Conservation (phyloP, 139 green algal genomes). For the Coelastrella sp. region DNA sequence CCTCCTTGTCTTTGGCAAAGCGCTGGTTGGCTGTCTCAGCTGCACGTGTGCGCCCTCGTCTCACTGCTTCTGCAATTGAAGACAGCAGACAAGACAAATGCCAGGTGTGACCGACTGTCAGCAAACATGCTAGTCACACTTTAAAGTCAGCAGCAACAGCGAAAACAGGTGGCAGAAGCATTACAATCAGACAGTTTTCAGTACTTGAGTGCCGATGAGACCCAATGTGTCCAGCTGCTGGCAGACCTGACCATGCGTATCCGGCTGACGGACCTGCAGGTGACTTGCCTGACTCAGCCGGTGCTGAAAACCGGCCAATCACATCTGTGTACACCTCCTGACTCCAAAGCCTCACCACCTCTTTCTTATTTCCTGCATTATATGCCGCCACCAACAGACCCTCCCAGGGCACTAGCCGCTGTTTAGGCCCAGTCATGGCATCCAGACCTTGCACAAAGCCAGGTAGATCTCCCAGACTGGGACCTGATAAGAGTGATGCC, state of each 20-base stretch:
- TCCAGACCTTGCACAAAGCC: constrained; percentile 56
- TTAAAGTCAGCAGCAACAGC: not conserved
- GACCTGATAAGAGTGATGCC: constrained; percentile 37
- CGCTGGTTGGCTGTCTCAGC: not conserved
- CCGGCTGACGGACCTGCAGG: not conserved
- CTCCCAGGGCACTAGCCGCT: constrained; percentile 58
- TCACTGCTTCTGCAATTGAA: not conserved
- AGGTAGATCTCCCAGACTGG: constrained; percentile 30
- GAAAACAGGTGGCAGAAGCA: not conserved
- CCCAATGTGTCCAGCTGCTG: too few relatives aligned
- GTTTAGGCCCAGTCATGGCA: constrained; percentile 55
- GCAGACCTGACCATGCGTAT: too few relatives aligned
- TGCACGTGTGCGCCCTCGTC: not conserved
- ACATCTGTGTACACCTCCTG: constrained; percentile 59
- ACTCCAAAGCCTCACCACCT: constrained; percentile 44
- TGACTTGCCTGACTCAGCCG: not conserved
- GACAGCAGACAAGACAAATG: not conserved
- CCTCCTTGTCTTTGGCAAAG: not conserved
- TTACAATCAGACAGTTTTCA: not conserved
- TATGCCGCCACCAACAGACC: not conserved
- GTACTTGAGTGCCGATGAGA: too few relatives aligned
- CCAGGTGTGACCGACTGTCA: not conserved
- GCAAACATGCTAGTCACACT: too few relatives aligned
- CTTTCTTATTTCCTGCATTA: not conserved
- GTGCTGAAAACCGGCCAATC: not conserved